Evolutionary conservation across 768 basidiomycete species (phyloP).

Genomic region (Gloeopeniophorella convolvens): DNA sequence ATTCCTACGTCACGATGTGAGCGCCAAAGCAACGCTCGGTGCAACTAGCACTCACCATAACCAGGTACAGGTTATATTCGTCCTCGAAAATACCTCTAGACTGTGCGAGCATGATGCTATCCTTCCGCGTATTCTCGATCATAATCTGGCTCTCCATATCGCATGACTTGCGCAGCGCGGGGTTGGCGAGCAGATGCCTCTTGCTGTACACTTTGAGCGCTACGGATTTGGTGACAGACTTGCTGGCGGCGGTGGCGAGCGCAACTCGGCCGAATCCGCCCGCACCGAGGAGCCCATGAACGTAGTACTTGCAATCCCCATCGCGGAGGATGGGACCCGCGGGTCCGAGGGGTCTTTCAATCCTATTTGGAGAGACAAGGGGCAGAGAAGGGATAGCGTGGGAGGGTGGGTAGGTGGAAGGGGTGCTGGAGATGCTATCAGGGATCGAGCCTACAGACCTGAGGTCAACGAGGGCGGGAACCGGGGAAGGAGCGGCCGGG

Average conservation of each 20-base stretch:
- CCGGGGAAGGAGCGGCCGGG: background rate
- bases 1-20: constrained; percentile 3
- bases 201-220: constrained; percentile 13
- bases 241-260: background rate
- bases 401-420: background rate
- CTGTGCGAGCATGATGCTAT: constrained; percentile 1
- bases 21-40: background rate
- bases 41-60: constrained; percentile 5
- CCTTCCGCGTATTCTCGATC: background rate
- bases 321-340: background rate
- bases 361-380: too few relatives aligned
- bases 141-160: constrained; percentile 3
- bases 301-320: background rate
- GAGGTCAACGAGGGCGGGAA: background rate
- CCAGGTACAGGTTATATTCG: constrained; percentile 10
- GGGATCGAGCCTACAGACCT: background rate
- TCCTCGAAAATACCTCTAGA: constrained; percentile 4
- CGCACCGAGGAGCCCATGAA: constrained; percentile 9
- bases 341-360: background rate
- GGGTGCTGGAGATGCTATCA: too few relatives aligned
- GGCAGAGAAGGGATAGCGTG: background rate
- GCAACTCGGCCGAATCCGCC: constrained; percentile 15
- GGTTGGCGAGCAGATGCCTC: background rate
- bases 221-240: background rate
- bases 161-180: background rate